Conservation (phyloP, 2,329 filamentous ascomycete genomes). For the Aspergillus clavatus region DNA sequence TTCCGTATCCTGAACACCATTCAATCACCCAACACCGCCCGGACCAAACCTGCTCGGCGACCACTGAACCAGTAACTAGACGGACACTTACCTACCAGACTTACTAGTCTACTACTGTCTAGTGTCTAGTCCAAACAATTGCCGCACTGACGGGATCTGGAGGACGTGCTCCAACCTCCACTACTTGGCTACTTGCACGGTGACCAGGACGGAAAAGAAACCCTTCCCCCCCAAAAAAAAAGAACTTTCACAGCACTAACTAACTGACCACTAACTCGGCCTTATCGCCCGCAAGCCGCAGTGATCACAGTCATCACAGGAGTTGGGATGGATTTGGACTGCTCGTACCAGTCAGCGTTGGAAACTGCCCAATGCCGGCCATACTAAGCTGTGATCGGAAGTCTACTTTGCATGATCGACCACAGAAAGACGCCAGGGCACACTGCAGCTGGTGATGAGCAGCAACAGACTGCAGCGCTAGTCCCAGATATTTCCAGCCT, state of each 20-base stretch:
- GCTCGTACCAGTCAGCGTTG: slow-evolving; percentile 4
- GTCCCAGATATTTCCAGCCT: not conserved
- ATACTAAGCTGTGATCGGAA: slow-evolving; percentile 20
- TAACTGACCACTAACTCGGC: too few relatives aligned
- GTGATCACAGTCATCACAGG: slow-evolving; percentile 4
- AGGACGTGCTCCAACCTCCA: too few relatives aligned
- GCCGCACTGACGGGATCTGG: too few relatives aligned
- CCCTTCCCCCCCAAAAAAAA: too few relatives aligned
- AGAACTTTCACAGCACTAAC: too few relatives aligned
- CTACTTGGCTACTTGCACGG: too few relatives aligned
- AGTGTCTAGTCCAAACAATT: too few relatives aligned
- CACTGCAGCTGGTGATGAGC: slow-evolving; percentile 8
- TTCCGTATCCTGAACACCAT: not conserved
- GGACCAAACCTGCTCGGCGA: too few relatives aligned
- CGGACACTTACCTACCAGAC: too few relatives aligned
- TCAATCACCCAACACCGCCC: not conserved
- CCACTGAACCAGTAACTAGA: too few relatives aligned
- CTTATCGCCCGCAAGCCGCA: not conserved
- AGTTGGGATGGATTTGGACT: not conserved
- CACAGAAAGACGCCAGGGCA: slow-evolving; percentile 9
- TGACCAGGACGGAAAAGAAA: too few relatives aligned
- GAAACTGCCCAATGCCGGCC: slow-evolving; percentile 2
- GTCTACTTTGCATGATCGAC: slow-evolving; percentile 20
- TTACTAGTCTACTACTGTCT: too few relatives aligned
- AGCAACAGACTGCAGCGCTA: not conserved